Base-by-base conservation (phyloP, 257 asterid species). In the Ilex asprella region DNA sequence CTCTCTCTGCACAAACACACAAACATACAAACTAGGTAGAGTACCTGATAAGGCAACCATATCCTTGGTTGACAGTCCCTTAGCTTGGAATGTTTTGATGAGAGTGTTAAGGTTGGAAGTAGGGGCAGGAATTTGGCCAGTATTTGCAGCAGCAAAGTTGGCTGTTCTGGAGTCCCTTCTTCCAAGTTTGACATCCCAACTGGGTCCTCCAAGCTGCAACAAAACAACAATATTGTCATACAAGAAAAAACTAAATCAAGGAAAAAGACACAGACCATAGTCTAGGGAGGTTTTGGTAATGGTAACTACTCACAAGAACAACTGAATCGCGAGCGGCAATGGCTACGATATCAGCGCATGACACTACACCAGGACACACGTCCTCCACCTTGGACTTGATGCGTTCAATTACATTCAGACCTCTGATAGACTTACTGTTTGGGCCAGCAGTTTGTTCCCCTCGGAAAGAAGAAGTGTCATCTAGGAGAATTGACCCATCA, bases 281-380 rank as follows among this genome's bases (percentile, higher is more conserved):
- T 21, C 27, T 21, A 0, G 27, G 27, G 27, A 21, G 27, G 27
- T 21, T 21, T 21, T 21, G 27, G 27, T 21, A 21, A 21, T 21
- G 27, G 27, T 21, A 21, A 21, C 27, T 21, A 72, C 83, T 72
- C 30, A 82, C 89, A 6, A 46, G 16, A 35, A 39, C 76, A 6
- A 76, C 79, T 8, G 87, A 81, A 44, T 84, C 91, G 7, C 86
- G 75, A 7, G 91, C 85, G 12, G 82, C 84, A 30, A 84, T 75
- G 73, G 91, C 79, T 29, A 84, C 12, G 46, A 84, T 81, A 58
- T 84, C 91, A 6, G 91, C 88, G 7, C 88, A 84, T 0, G 91
- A 84, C 55, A 84, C 88, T 3, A 75, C 67, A 30, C 79, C 81
- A 0, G 79, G 79, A 30, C 91, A 84, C 2, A 54, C 67, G 0